Percentiles rank a stretch among this genome's conserved stretches.
phyloP scores from a whole-genome alignment of 2,329 filamentous ascomycete genomes.

The Ophiostoma fasciatum region DNA sequence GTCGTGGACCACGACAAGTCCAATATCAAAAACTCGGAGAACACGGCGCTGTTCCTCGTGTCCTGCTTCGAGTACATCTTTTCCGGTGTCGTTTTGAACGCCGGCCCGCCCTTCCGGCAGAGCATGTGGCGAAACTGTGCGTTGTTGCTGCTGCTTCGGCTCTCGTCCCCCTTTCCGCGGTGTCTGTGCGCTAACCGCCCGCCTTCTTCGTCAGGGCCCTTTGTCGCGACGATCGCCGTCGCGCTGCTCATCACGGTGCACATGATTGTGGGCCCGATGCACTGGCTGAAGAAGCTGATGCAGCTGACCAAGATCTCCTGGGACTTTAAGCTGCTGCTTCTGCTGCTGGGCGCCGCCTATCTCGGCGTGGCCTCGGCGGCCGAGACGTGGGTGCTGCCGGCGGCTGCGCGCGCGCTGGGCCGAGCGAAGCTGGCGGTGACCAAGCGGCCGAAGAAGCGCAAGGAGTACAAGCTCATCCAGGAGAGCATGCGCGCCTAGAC shows the following conservation, averaged over 20 bases:
- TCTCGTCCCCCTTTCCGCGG: not conserved
- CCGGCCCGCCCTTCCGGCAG: slow-evolving; percentile 82
- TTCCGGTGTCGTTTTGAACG: slow-evolving; percentile 74
- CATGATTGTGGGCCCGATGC: slow-evolving; percentile 64
- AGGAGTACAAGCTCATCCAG: slow-evolving; percentile 71
- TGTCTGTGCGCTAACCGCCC: not conserved
- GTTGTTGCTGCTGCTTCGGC: slow-evolving; percentile 18
- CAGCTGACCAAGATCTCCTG: slow-evolving; percentile 65
- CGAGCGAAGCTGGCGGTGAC: slow-evolving; percentile 41
- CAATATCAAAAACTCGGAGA: slow-evolving; percentile 83
- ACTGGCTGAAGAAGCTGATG: slow-evolving; percentile 61
- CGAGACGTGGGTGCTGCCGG: slow-evolving; percentile 57
- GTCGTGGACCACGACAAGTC: slow-evolving; percentile 61
- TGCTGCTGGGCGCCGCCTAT: slow-evolving; percentile 54
- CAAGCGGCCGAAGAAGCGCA: slow-evolving; percentile 57
- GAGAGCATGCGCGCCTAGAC: slow-evolving; percentile 43
- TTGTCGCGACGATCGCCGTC: slow-evolving; percentile 59
- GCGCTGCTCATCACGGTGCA: slow-evolving; percentile 56
- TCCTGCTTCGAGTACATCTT: slow-evolving; percentile 94
- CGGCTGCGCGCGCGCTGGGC: slow-evolving; percentile 53
- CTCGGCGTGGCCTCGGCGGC: slow-evolving; percentile 54
- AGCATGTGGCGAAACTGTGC: slow-evolving; percentile 64
- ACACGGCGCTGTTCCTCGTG: slow-evolving; percentile 77
- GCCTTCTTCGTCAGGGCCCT: slow-evolving; percentile 48
- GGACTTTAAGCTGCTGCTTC: slow-evolving; percentile 57